Conservation (phyloP, 805 yeast genomes). For the Blastobotrys parvus region DNA sequence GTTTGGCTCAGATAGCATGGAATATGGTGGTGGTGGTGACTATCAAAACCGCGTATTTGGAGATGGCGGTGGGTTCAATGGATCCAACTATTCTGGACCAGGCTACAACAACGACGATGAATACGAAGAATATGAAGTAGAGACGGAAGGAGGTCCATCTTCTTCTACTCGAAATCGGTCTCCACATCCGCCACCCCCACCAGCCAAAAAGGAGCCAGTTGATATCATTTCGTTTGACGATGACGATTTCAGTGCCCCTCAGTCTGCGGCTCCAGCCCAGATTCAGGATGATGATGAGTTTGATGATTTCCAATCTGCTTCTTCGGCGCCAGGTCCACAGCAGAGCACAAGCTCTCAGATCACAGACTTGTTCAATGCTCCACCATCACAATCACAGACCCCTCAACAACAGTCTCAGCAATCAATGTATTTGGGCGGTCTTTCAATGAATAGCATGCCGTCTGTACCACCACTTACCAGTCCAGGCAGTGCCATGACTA, state of each 20-base stretch:
- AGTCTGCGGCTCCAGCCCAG: conserved; percentile 42
- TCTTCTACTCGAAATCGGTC: too few relatives aligned
- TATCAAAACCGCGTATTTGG: conserved; percentile 32
- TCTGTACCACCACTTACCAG: too few relatives aligned
- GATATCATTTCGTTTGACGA: conserved; percentile 22
- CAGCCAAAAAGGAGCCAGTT: conserved; percentile 8
- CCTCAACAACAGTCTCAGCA: conserved; percentile 7
- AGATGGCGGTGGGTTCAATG: conserved; percentile 34
- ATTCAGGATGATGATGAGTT: conserved; percentile 43
- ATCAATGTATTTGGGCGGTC: not conserved
- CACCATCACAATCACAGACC: conserved; percentile 12
- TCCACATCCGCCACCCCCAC: conserved; percentile 3
- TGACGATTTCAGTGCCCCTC: conserved; percentile 54
- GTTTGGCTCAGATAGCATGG: conserved; percentile 26
- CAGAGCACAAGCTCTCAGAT: conserved; percentile 16
- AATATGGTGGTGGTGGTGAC: conserved; percentile 29
- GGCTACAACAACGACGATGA: conserved; percentile 28
- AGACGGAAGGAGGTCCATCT: conserved; percentile 8
- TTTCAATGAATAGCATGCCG: too few relatives aligned
- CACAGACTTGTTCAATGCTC: not conserved
- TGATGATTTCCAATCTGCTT: conserved; percentile 59
- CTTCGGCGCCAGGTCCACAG: conserved; percentile 28
- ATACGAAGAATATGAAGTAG: conserved; percentile 32
- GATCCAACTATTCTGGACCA: conserved; percentile 27
- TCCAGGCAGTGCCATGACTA: not conserved